A percentile compares a stretch with the other conserved stretches of the same genome.
Evolutionary conservation across 1,284 basidiomycete species (phyloP).

Genomic region (Ganoderma multipileum): DNA sequence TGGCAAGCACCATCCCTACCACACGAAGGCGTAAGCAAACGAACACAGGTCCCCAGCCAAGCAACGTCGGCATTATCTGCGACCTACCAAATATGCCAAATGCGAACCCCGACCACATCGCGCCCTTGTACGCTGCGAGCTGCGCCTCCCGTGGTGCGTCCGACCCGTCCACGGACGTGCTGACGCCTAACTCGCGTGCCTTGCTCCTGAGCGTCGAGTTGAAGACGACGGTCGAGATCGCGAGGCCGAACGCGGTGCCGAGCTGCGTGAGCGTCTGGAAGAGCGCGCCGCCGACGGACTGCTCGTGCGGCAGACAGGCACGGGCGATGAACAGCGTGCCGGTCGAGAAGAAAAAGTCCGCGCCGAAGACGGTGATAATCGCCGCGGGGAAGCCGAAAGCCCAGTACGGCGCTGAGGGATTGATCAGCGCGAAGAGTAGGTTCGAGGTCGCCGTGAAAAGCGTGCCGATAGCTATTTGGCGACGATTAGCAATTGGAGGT

Average conservation of each 20-base stretch:
- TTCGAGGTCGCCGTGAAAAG: conserved; percentile 70
- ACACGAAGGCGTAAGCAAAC: conserved; percentile 7
- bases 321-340: conserved; percentile 82
- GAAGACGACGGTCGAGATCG: conserved; percentile 78
- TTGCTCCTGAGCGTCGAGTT: conserved; percentile 51
- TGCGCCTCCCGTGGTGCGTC: conserved; percentile 37
- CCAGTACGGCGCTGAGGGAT: conserved; percentile 74
- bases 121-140: conserved; percentile 63
- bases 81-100: conserved; percentile 63
- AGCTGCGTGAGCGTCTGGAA: conserved; percentile 84
- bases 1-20: conserved; percentile 57
- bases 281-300: conserved; percentile 79
- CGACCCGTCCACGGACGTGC: conserved; percentile 30
- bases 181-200: conserved; percentile 42
- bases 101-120: conserved; percentile 69
- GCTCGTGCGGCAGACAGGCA: conserved; percentile 73
- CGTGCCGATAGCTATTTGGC: conserved; percentile 57
- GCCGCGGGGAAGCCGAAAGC: conserved; percentile 83
- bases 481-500: neutral
- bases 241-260: conserved; percentile 78
- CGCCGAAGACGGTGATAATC: conserved; percentile 75
- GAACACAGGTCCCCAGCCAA: neutral
- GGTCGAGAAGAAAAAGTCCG: conserved; percentile 80
- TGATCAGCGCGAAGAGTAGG: conserved; percentile 77
- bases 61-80: too few species aligned